Evolutionary conservation across 192 early-diverging fungal genomes (phyloP).

Genomic region (Thamnidium elegans): DNA sequence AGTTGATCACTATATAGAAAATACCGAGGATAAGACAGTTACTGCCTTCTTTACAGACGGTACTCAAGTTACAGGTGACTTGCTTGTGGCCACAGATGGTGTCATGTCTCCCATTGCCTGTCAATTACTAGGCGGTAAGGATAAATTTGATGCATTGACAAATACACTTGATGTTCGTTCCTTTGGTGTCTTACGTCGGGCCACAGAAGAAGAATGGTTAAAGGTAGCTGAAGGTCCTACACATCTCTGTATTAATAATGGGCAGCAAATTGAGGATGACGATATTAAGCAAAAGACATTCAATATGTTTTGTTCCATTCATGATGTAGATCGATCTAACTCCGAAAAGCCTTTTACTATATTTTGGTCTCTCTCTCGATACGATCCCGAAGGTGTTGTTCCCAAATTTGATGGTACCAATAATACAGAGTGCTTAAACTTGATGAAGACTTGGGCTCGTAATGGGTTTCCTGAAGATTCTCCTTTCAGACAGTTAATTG

Average conservation of each 20-base stretch:
- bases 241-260: neutral
- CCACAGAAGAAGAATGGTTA: conserved; percentile 3
- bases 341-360: too few species aligned
- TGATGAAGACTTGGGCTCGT: neutral
- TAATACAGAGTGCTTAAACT: neutral
- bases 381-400: neutral
- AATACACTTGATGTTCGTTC: neutral
- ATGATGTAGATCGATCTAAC: neutral
- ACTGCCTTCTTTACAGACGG: conserved; percentile 20
- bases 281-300: neutral
- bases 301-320: neutral
- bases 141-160: conserved; percentile 1
- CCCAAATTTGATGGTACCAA: neutral
- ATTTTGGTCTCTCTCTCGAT: too few species aligned
- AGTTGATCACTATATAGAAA: conserved; percentile 6
- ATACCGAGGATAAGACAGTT: conserved; percentile 20
- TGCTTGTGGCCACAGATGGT: conserved; percentile 40
- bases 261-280: neutral
- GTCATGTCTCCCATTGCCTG: conserved; percentile 24
- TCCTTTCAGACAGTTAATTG: neutral
- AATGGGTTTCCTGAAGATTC: neutral
- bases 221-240: neutral
- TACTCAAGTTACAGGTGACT: conserved; percentile 11
- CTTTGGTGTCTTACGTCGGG: conserved; percentile 2
- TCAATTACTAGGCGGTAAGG: conserved; percentile 1